These are phyloP conservation scores for Arxiozyma slooffiae DNA, from an alignment of 1,139 yeast genomes.

Conservation along the genomic window DNA sequence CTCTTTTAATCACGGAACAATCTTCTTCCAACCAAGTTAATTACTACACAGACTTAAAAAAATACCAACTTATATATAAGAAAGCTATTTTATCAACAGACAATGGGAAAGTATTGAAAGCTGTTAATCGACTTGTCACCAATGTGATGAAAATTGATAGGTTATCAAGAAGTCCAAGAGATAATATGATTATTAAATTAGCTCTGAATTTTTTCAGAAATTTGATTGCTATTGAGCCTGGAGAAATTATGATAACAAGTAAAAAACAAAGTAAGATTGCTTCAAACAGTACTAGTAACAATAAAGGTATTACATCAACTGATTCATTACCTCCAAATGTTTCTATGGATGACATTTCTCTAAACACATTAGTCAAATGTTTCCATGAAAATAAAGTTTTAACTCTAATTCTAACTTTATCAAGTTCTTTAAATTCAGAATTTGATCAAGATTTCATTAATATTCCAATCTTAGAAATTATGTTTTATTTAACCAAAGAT, in stretches of 20 bases:
- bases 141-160: conserved; percentile 50
- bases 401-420: conserved; percentile 56
- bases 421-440: conserved; percentile 54
- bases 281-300: conserved; percentile 10
- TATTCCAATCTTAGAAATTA: conserved; percentile 56
- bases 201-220: conserved; percentile 70
- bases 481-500: conserved; percentile 54
- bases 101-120: conserved; percentile 55
- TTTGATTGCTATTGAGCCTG: conserved; percentile 64
- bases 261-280: conserved; percentile 21
- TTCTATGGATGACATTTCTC: conserved; percentile 55
- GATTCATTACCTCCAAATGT: conserved; percentile 49
- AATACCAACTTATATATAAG: conserved; percentile 64
- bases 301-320: conserved; percentile 27
- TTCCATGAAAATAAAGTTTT: conserved; percentile 64
- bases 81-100: conserved; percentile 50
- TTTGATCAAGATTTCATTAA: conserved; percentile 56
- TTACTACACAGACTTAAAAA: conserved; percentile 50
- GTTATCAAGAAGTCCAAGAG: conserved; percentile 56
- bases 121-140: conserved; percentile 59
- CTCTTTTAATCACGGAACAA: conserved; percentile 49
- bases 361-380: conserved; percentile 46
- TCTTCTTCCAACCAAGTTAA: conserved; percentile 45
- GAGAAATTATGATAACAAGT: conserved; percentile 41
- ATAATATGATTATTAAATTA: conserved; percentile 61